These are phyloP conservation scores for Colletotrichum lindemuthianum DNA, from an alignment of 2,329 filamentous ascomycete species.

Conservation along the genomic window DNA sequence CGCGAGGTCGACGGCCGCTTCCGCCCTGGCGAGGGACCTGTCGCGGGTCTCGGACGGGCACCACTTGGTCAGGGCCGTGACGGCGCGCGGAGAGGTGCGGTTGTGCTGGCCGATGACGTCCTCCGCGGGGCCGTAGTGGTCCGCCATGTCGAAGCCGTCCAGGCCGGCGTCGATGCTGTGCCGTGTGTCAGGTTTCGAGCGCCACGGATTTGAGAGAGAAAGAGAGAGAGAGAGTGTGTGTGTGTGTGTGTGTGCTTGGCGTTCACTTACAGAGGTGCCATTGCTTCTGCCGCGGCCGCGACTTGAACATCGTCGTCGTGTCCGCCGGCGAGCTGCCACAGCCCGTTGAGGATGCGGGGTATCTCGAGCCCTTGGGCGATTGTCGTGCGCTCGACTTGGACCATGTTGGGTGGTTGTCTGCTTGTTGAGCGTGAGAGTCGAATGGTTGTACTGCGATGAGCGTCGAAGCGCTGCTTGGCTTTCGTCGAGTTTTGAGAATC, in stretches of 20 bases:
- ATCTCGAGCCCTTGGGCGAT: conserved; percentile 31
- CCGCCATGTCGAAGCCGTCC: conserved; percentile 47
- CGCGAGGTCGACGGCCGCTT: conserved; percentile 19
- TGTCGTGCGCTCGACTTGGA: conserved; percentile 16
- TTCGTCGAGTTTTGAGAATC: no score
- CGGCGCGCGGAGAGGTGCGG: neutral
- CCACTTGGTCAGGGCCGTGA: conserved; percentile 29
- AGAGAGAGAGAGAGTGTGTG: no score
- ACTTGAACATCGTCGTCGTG: conserved; percentile 19
- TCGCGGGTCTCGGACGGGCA: conserved; percentile 27
- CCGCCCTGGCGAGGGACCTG: conserved; percentile 6
- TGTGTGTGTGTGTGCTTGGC: no score
- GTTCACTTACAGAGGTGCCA: conserved; percentile 3
- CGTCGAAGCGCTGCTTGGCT: no score
- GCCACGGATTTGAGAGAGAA: no score
- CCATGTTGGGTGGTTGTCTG: neutral
- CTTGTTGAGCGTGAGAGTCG: no score
- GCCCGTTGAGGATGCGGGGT: conserved; percentile 33
- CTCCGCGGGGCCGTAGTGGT: conserved; percentile 44
- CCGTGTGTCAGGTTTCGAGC: neutral
- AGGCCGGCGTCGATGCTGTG: conserved; percentile 39
- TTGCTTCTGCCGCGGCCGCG: conserved; percentile 12
- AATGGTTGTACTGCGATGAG: no score
- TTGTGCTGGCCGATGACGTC: conserved; percentile 20
- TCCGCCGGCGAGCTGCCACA: conserved; percentile 32